phyloP scores from a whole-genome alignment of 2,329 filamentous ascomycete genomes.

The Fusarium zealandicum region DNA sequence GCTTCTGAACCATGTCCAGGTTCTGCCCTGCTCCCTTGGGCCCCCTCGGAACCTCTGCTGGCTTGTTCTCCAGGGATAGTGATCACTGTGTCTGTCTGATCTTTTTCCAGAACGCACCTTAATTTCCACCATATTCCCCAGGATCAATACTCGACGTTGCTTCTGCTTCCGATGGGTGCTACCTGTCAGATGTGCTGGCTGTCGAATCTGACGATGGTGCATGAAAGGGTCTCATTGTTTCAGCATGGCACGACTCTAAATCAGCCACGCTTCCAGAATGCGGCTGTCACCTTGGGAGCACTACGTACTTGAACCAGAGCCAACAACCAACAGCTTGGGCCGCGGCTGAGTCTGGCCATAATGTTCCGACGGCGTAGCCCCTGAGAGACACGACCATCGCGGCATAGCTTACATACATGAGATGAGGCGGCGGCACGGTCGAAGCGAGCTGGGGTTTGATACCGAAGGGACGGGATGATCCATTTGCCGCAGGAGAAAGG shows the following conservation, averaged over 20 bases:
- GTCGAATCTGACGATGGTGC: no score
- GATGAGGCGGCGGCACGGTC: background rate
- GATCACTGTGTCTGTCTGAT: no score
- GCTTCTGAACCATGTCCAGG: background rate
- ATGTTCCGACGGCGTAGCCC: background rate
- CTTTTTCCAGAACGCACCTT: background rate
- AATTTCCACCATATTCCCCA: background rate
- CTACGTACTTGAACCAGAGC: background rate
- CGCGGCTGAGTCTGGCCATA: background rate
- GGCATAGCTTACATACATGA: no score
- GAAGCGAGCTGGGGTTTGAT: slow-evolving; percentile 4
- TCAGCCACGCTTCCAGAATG: slow-evolving; percentile 2
- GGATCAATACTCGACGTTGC: background rate
- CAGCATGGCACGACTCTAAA: no score
- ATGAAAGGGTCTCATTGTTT: no score
- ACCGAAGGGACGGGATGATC: no score
- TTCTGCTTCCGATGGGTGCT: background rate
- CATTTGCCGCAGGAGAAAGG: background rate
- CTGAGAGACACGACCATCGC: background rate
- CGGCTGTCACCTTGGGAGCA: background rate
- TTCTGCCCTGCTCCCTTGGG: background rate
- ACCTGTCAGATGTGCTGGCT: background rate
- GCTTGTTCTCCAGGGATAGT: background rate
- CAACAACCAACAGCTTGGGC: background rate
- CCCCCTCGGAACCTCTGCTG: background rate